Percentiles rank a stretch among this genome's conserved stretches.
Evolutionary conservation across 1,284 basidiomycete genomes (phyloP).

Genomic region (Rhizoctonia solani): DNA sequence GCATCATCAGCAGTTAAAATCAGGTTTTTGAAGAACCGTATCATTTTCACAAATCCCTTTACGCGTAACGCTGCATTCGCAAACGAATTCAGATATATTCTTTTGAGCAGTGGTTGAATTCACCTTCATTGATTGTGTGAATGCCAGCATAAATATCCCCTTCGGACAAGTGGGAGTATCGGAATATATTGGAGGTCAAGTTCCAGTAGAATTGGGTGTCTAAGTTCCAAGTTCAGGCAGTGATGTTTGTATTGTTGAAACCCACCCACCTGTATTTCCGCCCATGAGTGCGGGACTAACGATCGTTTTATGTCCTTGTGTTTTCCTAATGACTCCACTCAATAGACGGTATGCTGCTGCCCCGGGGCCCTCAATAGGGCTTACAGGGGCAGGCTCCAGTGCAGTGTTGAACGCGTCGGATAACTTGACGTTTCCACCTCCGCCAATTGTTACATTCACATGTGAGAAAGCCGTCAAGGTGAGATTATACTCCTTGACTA

Average conservation of each 20-base stretch:
- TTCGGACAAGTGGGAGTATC: conserved; percentile 49
- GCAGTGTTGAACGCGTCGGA: conserved; percentile 50
- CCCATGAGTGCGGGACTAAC: conserved; percentile 59
- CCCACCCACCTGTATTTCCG: conserved; percentile 48
- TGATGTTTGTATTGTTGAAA: conserved; percentile 27
- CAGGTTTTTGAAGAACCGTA: conserved; percentile 47
- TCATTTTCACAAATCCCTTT: conserved; percentile 43
- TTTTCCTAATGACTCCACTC: conserved; percentile 54
- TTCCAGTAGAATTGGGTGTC: conserved; percentile 60
- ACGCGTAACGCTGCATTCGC: conserved; percentile 34
- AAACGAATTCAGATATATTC: neutral
- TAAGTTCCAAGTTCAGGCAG: conserved; percentile 30
- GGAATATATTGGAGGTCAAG: conserved; percentile 57
- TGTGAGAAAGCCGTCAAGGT: conserved; percentile 57
- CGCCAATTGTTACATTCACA: conserved; percentile 31
- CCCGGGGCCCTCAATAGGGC: conserved; percentile 49
- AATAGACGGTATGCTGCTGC: conserved; percentile 54
- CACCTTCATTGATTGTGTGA: conserved; percentile 69
- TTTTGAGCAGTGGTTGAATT: conserved; percentile 12
- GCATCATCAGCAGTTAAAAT: conserved; percentile 45
- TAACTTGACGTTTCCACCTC: conserved; percentile 47
- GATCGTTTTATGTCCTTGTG: conserved; percentile 42
- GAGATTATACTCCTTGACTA: conserved; percentile 57
- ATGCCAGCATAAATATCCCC: conserved; percentile 45
- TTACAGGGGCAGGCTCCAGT: conserved; percentile 59